These are phyloP conservation scores for Pythium chondricola DNA, from an alignment of 352 stramenopile species.

Conservation along the genomic window DNA sequence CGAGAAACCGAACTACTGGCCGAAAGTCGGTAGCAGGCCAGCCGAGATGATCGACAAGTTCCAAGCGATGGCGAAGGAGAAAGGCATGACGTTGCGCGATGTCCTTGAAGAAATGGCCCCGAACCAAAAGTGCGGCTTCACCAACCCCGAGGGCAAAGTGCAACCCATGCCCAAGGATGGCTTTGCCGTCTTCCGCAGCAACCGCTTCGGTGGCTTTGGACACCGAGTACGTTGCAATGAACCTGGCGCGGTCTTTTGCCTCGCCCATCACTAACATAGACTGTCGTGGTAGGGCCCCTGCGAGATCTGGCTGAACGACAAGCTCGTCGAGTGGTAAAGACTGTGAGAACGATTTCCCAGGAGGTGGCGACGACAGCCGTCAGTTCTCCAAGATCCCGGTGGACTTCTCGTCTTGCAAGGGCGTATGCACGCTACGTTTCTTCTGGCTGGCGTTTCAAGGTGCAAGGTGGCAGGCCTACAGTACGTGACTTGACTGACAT, in stretches of 20 bases:
- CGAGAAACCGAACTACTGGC: slow-evolving; percentile 24
- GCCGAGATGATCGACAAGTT: slow-evolving; percentile 25
- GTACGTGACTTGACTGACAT: background rate
- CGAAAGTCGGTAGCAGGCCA: slow-evolving; percentile 17
- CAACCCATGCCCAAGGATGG: slow-evolving; percentile 28
- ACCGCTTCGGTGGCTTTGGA: slow-evolving; percentile 24
- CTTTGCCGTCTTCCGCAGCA: slow-evolving; percentile 23
- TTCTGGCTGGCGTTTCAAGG: slow-evolving; percentile 46
- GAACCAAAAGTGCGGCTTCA: slow-evolving; percentile 28
- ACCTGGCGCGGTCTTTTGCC: background rate
- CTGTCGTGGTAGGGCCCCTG: slow-evolving; percentile 31
- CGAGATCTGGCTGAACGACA: slow-evolving; percentile 27
- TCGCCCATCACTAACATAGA: too few species aligned
- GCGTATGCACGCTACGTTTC: slow-evolving; percentile 31
- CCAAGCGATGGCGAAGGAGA: slow-evolving; percentile 23
- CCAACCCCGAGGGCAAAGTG: slow-evolving; percentile 18
- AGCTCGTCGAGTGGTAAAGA: slow-evolving; percentile 29
- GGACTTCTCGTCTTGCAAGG: slow-evolving; percentile 32
- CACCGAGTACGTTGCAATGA: slow-evolving; percentile 12
- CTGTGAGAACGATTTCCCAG: slow-evolving; percentile 27
- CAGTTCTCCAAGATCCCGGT: slow-evolving; percentile 10
- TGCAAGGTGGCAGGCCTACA: slow-evolving; percentile 34
- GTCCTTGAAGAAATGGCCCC: slow-evolving; percentile 27
- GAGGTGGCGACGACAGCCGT: slow-evolving; percentile 17
- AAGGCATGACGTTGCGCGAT: slow-evolving; percentile 25